phyloP scores from a whole-genome alignment of 768 basidiomycete genomes.

The Grammothele lineata region DNA sequence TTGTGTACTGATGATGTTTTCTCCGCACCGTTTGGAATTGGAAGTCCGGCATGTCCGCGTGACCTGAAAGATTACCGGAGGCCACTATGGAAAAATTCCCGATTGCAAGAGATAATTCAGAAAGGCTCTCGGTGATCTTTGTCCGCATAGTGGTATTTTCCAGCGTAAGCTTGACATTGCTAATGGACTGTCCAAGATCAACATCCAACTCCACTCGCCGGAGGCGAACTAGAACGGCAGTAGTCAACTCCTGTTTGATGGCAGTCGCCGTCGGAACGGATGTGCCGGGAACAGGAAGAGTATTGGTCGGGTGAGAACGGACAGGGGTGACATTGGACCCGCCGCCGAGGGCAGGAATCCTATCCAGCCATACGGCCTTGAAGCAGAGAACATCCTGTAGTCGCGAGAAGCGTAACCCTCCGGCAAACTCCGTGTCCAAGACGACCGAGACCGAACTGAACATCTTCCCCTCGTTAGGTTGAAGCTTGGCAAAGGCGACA shows the following conservation, averaged over 20 bases:
- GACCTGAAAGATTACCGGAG: slow-evolving; percentile 68
- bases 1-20: slow-evolving; percentile 35
- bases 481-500: slow-evolving; percentile 57
- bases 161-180: slow-evolving; percentile 61
- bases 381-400: slow-evolving; percentile 91
- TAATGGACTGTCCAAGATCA: slow-evolving; percentile 86
- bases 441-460: slow-evolving; percentile 65
- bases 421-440: slow-evolving; percentile 82
- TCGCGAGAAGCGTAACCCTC: slow-evolving; percentile 76
- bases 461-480: slow-evolving; percentile 29
- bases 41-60: slow-evolving; percentile 61
- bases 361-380: slow-evolving; percentile 93
- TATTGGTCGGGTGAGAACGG: slow-evolving; percentile 17
- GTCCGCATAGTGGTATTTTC: slow-evolving; percentile 61
- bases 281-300: slow-evolving; percentile 16
- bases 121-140: slow-evolving; percentile 52
- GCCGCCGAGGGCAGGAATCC: slow-evolving; percentile 69
- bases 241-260: slow-evolving; percentile 46
- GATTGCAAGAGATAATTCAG: slow-evolving; percentile 66
- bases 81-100: slow-evolving; percentile 51
- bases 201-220: slow-evolving; percentile 70
- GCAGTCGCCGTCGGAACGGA: neutral
- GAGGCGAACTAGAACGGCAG: slow-evolving; percentile 63
- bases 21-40: slow-evolving; percentile 72
- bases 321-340: slow-evolving; percentile 27